phyloP scores from a whole-genome alignment of 495 filamentous ascomycete genomes.

The Trichoderma erinaceum region DNA sequence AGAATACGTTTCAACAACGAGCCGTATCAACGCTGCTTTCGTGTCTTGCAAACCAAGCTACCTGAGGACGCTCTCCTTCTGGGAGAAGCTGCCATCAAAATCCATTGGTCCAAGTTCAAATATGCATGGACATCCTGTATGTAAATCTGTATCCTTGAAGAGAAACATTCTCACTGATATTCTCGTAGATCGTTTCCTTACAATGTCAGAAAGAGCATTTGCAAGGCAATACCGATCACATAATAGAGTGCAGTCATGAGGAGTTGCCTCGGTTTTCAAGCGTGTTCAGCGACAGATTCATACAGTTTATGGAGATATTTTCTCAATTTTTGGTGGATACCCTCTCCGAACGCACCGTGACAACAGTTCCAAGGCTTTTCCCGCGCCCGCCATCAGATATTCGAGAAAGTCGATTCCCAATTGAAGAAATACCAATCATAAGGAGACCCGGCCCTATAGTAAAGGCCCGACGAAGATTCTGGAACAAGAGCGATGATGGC shows the following conservation, averaged over 20 bases:
- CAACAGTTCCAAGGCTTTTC: not conserved
- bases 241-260: constrained; percentile 5
- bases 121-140: not conserved
- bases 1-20: not conserved
- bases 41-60: not conserved
- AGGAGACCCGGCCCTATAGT: not conserved
- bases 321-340: not conserved
- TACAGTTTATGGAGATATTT: constrained; percentile 9
- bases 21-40: not conserved
- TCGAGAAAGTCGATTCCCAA: not conserved
- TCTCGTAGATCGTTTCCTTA: not conserved
- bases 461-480: not conserved
- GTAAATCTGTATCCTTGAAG: not conserved
- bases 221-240: not conserved
- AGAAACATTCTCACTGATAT: not conserved
- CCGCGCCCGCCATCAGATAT: not conserved
- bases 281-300: not conserved
- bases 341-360: not conserved
- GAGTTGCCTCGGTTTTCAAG: not conserved
- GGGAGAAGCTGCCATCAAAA: not conserved
- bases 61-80: not conserved
- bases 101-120: not conserved
- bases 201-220: not conserved
- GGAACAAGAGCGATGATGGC: not conserved
- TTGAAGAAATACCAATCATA: not conserved